These are phyloP conservation scores for Penicillium paradoxum DNA, from an alignment of 495 filamentous ascomycete species.

Conservation along the genomic window DNA sequence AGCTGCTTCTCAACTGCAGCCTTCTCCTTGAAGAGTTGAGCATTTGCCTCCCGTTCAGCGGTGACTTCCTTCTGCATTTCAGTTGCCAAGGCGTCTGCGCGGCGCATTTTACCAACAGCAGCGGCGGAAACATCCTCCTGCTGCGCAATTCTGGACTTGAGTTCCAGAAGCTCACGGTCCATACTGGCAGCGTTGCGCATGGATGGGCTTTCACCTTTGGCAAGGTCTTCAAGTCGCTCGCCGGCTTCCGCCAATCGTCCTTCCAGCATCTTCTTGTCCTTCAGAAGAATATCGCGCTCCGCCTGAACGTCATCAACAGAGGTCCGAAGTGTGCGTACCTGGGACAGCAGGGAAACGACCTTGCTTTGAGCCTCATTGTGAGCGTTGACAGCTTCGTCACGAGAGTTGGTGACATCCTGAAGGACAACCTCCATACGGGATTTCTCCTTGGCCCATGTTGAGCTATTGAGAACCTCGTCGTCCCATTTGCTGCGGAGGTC, in stretches of 20 bases:
- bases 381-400: slow-evolving; percentile 86
- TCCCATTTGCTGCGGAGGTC: slow-evolving; percentile 97
- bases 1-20: slow-evolving; percentile 81
- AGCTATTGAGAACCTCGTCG: slow-evolving; percentile 95
- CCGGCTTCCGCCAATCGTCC: slow-evolving; percentile 82
- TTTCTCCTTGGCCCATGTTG: slow-evolving; percentile 98
- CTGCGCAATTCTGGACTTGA: slow-evolving; percentile 84
- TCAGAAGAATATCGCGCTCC: slow-evolving; percentile 77
- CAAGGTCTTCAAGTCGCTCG: slow-evolving; percentile 86
- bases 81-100: slow-evolving; percentile 78
- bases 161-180: slow-evolving; percentile 83
- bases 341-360: slow-evolving; percentile 84
- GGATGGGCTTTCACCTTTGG: slow-evolving; percentile 79
- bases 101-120: slow-evolving; percentile 96
- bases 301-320: slow-evolving; percentile 79
- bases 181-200: slow-evolving; percentile 88
- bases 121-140: slow-evolving; percentile 91
- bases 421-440: slow-evolving; percentile 83
- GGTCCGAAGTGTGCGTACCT: slow-evolving; percentile 78
- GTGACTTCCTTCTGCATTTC: slow-evolving; percentile 95
- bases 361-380: slow-evolving; percentile 94
- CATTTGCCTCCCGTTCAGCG: slow-evolving; percentile 79
- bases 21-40: slow-evolving; percentile 87
- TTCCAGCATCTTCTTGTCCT: slow-evolving; percentile 89
- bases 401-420: slow-evolving; percentile 80